Base-by-base conservation (phyloP, 1,284 basidiomycete species). In the Leccinum holopus region DNA sequence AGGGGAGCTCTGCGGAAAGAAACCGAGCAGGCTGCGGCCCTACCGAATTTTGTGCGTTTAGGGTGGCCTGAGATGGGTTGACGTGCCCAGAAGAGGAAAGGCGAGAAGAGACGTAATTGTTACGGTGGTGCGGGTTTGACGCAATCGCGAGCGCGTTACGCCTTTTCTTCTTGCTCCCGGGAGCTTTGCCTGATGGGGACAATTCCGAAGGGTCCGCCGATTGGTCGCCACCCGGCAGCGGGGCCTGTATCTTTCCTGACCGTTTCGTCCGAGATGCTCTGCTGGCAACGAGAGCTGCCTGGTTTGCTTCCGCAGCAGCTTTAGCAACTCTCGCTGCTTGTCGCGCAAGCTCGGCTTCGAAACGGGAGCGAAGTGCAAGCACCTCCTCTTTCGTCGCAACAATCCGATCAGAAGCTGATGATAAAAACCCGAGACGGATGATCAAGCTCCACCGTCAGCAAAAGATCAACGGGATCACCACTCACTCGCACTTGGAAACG, bases 111-210 rank as follows among this genome's bases (percentile, higher is more conserved):
- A 92, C 86, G 76, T 93, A 93, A 78, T 95, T 95, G 69, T 90
- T 83, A 55, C 94, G 82, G 77, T 95, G 94, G 76, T 96, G 94
- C 5, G 93, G 94, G 72, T 95, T 95, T 53, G 91, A 91, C 58
- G 91, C 91, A 73, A 95, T 94, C 33, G 92, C 92, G 18, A 93
- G 78, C 3, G 88, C 88, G 57, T 90, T 90, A 55, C 91, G 83
- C 76, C 94, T 95, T 84, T 95, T 95, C 84, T 95, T 94, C 83
- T 92, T 94, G 63, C 78, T 76, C 41, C 82, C 77, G 79, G 81
- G 70, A 76, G 75, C 59, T 66, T 70, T 72, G 52, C 69, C 66
- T 60, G 63, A 66, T 67, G 74, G 65, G 51, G 77, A 71, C 64
- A 76, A 76, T 57, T 84, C 83, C 52, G 76, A 65, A 65, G 72